Percentiles rank a stretch among this genome's conserved stretches.
These are phyloP conservation scores for Basipetospora sp. DNA, from an alignment of 2,329 filamentous ascomycete genomes.

Conservation along the genomic window DNA sequence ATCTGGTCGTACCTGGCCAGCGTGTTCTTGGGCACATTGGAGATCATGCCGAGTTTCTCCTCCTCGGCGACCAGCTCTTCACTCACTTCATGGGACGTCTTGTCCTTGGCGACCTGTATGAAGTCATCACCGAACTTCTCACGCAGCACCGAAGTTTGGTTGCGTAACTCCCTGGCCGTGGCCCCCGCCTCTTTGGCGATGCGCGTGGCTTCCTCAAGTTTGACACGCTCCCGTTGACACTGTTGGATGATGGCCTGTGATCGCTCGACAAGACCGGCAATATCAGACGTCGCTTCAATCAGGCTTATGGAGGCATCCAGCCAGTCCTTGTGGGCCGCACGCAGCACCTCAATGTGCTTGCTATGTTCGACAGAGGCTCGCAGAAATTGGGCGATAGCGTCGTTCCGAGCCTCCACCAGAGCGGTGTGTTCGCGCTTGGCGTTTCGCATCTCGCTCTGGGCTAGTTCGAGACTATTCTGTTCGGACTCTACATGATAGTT, in stretches of 20 bases:
- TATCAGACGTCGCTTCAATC: slow-evolving; percentile 73
- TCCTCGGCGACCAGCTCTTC: slow-evolving; percentile 60
- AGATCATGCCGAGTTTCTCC: slow-evolving; percentile 64
- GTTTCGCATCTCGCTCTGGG: slow-evolving; percentile 4
- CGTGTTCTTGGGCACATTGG: slow-evolving; percentile 60
- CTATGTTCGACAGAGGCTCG: slow-evolving; percentile 5
- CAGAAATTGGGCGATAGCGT: slow-evolving; percentile 2
- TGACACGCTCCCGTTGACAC: slow-evolving; percentile 31
- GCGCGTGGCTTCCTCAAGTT: slow-evolving; percentile 25
- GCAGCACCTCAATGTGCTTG: slow-evolving; percentile 4
- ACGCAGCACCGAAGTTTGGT: slow-evolving; percentile 10
- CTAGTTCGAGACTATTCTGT: not conserved
- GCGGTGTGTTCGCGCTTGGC: not conserved
- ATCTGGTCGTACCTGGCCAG: slow-evolving; percentile 66
- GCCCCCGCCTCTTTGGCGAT: slow-evolving; percentile 16
- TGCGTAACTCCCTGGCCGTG: slow-evolving; percentile 10
- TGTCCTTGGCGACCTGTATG: slow-evolving; percentile 28
- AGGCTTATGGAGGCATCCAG: slow-evolving; percentile 51
- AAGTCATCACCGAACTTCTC: slow-evolving; percentile 28
- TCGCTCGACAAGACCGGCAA: slow-evolving; percentile 50
- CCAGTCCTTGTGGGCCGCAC: not conserved
- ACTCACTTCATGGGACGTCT: slow-evolving; percentile 49
- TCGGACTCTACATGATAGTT: not conserved
- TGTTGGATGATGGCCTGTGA: slow-evolving; percentile 43
- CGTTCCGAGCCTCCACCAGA: slow-evolving; percentile 2